Evolutionary conservation across 108 stramenopile species (phyloP), one percentile per base, ranked within the genome.

Genomic region (Skeletonema costatum): DNA sequence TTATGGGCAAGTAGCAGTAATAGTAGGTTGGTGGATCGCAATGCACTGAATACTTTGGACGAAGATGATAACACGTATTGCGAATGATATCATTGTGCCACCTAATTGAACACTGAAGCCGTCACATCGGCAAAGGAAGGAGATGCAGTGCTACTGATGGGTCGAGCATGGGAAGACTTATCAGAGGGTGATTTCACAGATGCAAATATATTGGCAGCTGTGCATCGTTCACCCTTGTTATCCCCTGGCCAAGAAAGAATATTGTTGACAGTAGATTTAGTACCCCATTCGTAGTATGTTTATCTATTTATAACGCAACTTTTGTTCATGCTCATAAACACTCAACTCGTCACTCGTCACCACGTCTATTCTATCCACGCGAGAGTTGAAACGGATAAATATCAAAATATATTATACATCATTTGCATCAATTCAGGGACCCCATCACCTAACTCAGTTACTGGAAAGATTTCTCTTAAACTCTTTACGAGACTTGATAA

Each of bases 391-490:
- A 75, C 12, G 77, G 77, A 75, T 95, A 95, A 13, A 90, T 73
- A 82, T 95, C 94, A 87, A 93, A 95, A 51, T 76, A n/a, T 83
- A 66, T 95, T 95, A 82, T 95, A 95, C 92, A 93, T 92, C 76
- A 84, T 87, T 5, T 86, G 82, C 92, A 95, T 93, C 81, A 90
- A 80, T 70, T 89, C 89, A 16, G 89, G 86, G 8, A 91, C 83
- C 76, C 92, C 93, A n/a, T 76, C 64, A 0, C 88, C 90, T 60
- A 95, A 68, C 60, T 93, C 80, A 10, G 87, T 88, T 4, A 60
- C 65, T 9, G 92, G 92, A 46, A 95, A 95, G 41, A 93, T 88
- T 21, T 73, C 62, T 36, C 80, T 39, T 32, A 92, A 75, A 74
- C 84, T 76, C 36, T 53, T 8, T 29, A 91, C 68, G 19, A 95